phyloP scores from a whole-genome alignment of 331 rosid species.

The Acacia pycnantha region DNA sequence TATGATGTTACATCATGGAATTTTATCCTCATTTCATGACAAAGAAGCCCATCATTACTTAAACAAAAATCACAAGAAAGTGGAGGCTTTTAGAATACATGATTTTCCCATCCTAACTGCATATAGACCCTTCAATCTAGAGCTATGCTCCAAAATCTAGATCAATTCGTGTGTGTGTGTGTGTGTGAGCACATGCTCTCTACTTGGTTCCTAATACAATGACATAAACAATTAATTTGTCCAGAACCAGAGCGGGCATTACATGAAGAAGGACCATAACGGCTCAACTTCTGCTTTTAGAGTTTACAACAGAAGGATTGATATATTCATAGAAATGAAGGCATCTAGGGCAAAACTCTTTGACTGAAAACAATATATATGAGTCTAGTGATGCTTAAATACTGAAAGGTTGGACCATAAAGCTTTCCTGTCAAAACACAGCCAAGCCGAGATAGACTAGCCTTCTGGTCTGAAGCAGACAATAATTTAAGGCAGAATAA shows the following conservation, averaged over 20 bases:
- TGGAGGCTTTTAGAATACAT: neutral
- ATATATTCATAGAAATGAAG: neutral
- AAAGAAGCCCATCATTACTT: neutral
- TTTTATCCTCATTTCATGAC: neutral
- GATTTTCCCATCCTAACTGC: neutral
- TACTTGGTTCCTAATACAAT: neutral
- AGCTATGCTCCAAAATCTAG: neutral
- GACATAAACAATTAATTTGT: neutral
- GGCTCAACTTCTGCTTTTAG: neutral
- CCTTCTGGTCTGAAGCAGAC: neutral
- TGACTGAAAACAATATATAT: neutral
- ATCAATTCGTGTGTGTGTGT: constrained; percentile 1
- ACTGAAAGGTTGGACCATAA: neutral
- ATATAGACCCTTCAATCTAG: neutral
- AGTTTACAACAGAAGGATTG: neutral
- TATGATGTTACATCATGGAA: neutral
- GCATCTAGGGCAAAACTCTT: neutral
- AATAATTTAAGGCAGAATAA: neutral
- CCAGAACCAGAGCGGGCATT: neutral
- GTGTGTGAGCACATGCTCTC: too few species aligned
- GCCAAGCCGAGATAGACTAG: neutral
- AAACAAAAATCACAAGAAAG: neutral
- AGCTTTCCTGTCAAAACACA: neutral
- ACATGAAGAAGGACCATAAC: neutral
- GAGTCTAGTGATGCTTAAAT: neutral